phyloP scores from a whole-genome alignment of 225 moss, liverwort and hornwort species.

The Marchantia paleacea region DNA sequence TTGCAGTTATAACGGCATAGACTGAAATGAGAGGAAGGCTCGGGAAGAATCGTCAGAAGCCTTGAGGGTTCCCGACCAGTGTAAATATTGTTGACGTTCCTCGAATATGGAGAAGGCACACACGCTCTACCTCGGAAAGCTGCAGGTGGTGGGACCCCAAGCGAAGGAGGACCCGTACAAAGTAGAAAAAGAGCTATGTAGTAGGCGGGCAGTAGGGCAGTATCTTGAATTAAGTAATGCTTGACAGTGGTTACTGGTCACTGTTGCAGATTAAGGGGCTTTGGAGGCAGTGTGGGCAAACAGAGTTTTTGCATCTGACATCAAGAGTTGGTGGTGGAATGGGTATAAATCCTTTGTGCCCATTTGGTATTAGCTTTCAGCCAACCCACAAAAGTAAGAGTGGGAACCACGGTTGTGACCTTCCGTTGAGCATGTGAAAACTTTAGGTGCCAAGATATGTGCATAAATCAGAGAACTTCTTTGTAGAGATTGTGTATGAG shows the following conservation, averaged over 20 bases:
- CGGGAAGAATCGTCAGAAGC: neutral
- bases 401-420: neutral
- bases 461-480: neutral
- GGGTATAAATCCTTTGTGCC: neutral
- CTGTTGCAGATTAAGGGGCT: neutral
- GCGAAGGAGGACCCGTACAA: neutral
- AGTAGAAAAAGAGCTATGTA: neutral
- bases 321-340: neutral
- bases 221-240: neutral
- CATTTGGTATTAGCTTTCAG: neutral
- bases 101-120: neutral
- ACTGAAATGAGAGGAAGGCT: neutral
- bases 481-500: neutral
- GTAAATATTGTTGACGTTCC: neutral
- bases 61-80: neutral
- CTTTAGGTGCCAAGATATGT: neutral
- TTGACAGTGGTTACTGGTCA: neutral
- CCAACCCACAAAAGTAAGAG: neutral
- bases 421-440: neutral
- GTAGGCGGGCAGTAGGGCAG: neutral
- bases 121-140: neutral
- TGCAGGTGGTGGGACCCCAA: conserved; percentile 2
- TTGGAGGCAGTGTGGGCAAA: neutral
- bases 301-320: conserved; percentile 1
- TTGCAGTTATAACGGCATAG: neutral